Evolutionary conservation across 1,284 basidiomycete species (phyloP).

Genomic region (Stygiomarasmius scandens): DNA sequence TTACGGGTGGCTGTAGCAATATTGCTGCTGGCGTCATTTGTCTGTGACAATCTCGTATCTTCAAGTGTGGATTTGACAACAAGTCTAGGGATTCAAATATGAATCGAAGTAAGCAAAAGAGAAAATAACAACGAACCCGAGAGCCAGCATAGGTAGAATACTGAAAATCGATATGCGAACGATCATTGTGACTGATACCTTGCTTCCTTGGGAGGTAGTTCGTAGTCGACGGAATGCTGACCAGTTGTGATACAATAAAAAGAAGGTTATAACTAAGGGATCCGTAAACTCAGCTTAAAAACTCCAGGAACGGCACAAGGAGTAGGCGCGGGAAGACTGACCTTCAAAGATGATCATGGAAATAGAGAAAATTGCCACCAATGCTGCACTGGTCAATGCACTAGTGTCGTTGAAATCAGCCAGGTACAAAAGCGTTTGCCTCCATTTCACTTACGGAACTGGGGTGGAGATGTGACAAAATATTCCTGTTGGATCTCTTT

Average conservation of each 20-base stretch:
- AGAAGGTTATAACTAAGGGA: background rate
- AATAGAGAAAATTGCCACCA: background rate
- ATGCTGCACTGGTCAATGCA: background rate
- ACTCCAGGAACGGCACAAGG: background rate
- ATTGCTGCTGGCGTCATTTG: background rate
- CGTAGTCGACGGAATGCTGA: background rate
- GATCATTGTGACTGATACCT: background rate
- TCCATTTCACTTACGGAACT: background rate
- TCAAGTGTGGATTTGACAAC: background rate
- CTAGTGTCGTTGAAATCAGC: background rate
- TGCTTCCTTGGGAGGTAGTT: background rate
- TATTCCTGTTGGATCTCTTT: background rate
- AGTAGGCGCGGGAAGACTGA: too few species aligned
- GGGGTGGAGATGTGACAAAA: background rate
- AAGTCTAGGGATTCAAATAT: background rate
- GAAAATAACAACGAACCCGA: background rate
- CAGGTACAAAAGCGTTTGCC: background rate
- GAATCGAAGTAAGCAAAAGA: background rate
- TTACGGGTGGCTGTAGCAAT: background rate
- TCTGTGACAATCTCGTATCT: background rate
- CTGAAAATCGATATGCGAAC: conserved; percentile 1
- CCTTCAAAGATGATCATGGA: conserved; percentile 3
- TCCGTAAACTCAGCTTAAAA: background rate
- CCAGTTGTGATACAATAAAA: background rate
- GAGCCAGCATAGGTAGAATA: background rate